phyloP scores from a whole-genome alignment of 441 rosid genomes.

The California macrophylla region DNA sequence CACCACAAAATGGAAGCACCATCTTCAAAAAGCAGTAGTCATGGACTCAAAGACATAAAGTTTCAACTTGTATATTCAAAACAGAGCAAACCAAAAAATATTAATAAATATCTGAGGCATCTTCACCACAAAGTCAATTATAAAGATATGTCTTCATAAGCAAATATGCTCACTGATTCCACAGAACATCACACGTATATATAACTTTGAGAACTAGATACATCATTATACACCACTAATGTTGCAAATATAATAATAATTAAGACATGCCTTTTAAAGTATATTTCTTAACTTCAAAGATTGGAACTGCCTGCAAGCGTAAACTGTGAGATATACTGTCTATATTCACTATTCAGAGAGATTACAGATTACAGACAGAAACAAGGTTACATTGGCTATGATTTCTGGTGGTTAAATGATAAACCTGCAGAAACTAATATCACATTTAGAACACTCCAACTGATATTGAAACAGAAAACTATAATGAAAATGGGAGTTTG shows the following conservation, averaged over 20 bases:
- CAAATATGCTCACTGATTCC: neutral
- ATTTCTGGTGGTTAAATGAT: neutral
- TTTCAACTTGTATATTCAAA: neutral
- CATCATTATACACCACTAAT: constrained; percentile 4
- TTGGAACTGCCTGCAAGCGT: neutral
- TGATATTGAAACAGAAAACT: neutral
- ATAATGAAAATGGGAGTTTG: constrained; percentile 1
- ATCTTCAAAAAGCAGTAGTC: neutral
- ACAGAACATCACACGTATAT: neutral
- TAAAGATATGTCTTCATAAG: neutral
- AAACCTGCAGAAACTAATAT: neutral
- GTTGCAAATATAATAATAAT: neutral
- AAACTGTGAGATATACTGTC: neutral
- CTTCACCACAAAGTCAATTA: neutral
- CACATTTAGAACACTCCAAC: neutral
- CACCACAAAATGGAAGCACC: neutral
- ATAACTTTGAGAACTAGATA: neutral
- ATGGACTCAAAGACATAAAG: neutral
- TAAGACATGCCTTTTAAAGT: neutral
- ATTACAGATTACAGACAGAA: neutral
- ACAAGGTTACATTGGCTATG: neutral
- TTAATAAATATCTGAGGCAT: neutral
- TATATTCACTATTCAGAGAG: neutral
- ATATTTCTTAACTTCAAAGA: neutral
- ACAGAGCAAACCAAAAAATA: neutral